Evolutionary conservation across 148 eudicot genomes (phyloP).

Genomic region (Dianthus caryophyllus): DNA sequence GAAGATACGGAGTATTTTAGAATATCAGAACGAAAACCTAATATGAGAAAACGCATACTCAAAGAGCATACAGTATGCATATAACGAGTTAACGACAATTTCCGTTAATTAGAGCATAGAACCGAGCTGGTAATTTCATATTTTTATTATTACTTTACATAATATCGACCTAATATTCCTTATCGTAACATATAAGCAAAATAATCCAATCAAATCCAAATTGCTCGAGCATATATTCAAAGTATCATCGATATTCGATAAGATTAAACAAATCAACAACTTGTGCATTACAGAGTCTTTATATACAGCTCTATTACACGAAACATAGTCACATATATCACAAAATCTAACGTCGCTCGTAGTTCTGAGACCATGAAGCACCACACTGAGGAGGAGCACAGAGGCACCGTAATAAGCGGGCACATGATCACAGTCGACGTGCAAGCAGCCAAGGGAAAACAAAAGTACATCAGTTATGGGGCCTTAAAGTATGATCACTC

Average conservation of each 20-base stretch:
- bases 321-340: too few species aligned
- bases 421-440: not conserved
- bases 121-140: not conserved
- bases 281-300: not conserved
- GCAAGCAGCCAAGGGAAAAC: not conserved
- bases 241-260: not conserved
- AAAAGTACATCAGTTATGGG: conserved; percentile 9
- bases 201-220: not conserved
- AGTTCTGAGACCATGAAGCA: not conserved
- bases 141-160: not conserved
- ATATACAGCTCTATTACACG: not conserved
- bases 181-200: not conserved
- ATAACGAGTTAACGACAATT: too few species aligned
- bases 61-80: too few species aligned
- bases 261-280: too few species aligned
- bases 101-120: too few species aligned
- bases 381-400: conserved; percentile 5
- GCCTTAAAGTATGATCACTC: not conserved
- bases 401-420: not conserved
- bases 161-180: conserved; percentile 4
- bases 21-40: too few species aligned
- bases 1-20: too few species aligned
- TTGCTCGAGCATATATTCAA: not conserved
- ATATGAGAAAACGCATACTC: too few species aligned
- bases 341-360: too few species aligned